A percentile compares a stretch with the other conserved stretches of the same genome.
phyloP scores from a whole-genome alignment of 441 rosid species.

The Omphalea diandra region DNA sequence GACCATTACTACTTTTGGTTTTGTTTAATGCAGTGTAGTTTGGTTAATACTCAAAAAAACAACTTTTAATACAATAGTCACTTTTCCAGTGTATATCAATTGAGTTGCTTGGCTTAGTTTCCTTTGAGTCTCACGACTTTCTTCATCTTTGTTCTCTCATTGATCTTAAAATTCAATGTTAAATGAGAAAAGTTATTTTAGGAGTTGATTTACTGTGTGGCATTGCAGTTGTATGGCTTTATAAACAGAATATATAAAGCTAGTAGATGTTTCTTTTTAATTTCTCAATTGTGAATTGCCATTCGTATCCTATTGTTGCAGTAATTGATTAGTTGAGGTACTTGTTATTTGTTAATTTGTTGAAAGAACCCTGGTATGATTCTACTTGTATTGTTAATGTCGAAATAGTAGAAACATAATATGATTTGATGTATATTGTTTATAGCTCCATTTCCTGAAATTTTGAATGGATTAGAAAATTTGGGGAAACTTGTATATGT shows the following conservation, averaged over 20 bases:
- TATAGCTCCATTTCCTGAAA: background rate
- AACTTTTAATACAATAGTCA: background rate
- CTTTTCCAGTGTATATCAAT: background rate
- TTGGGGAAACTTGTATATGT: too few species aligned
- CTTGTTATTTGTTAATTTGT: too few species aligned
- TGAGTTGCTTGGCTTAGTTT: background rate
- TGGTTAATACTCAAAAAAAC: background rate
- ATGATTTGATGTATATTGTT: background rate
- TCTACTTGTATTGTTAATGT: background rate
- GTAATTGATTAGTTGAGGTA: background rate
- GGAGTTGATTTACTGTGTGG: background rate
- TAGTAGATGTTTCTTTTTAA: background rate
- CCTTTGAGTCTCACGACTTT: background rate
- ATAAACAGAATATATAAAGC: background rate
- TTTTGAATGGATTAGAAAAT: background rate
- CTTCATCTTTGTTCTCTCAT: background rate
- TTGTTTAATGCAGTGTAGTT: background rate
- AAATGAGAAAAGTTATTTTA: background rate
- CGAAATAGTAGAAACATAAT: background rate
- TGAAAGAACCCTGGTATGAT: too few species aligned
- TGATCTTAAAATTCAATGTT: background rate
- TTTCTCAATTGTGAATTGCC: too few species aligned
- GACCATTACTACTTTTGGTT: background rate
- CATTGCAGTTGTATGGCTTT: background rate
- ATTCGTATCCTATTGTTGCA: background rate